Percentiles rank a stretch among this genome's conserved stretches.
Conservation (phyloP, 116 monocot genomes). For the Zostera marina region DNA sequence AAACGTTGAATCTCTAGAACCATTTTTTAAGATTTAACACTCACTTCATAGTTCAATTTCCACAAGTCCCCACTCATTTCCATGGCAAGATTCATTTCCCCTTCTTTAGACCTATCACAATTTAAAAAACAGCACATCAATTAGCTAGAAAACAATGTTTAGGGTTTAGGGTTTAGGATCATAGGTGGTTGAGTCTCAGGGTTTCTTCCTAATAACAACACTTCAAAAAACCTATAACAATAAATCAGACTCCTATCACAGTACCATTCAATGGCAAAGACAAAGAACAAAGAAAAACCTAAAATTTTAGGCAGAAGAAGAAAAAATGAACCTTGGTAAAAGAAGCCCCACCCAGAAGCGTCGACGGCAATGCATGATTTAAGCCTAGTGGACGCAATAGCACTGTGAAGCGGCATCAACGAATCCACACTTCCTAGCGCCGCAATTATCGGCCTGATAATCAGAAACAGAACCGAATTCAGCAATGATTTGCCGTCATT, state of each 20-base stretch:
- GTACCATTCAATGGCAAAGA: background rate
- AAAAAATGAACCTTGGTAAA: conserved; percentile 25
- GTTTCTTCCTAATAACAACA: too few species aligned
- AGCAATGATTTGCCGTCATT: too few species aligned
- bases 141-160: background rate
- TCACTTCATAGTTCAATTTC: background rate
- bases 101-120: conserved; percentile 34
- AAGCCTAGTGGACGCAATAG: conserved; percentile 27
- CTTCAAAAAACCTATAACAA: too few species aligned
- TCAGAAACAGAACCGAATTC: background rate
- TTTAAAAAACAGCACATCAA: conserved; percentile 6
- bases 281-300: background rate
- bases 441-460: conserved; percentile 13
- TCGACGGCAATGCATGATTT: conserved; percentile 29
- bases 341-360: conserved; percentile 37
- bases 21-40: too few species aligned
- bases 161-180: too few species aligned
- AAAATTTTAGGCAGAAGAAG: background rate
- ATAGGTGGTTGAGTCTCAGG: background rate
- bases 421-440: conserved; percentile 26
- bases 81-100: conserved; percentile 30
- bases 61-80: background rate
- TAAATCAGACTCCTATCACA: background rate
- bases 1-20: too few species aligned
- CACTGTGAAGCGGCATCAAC: conserved; percentile 20